These are phyloP conservation scores for Casuarina glauca DNA, from an alignment of 306 rosid genomes.

Conservation along the genomic window DNA sequence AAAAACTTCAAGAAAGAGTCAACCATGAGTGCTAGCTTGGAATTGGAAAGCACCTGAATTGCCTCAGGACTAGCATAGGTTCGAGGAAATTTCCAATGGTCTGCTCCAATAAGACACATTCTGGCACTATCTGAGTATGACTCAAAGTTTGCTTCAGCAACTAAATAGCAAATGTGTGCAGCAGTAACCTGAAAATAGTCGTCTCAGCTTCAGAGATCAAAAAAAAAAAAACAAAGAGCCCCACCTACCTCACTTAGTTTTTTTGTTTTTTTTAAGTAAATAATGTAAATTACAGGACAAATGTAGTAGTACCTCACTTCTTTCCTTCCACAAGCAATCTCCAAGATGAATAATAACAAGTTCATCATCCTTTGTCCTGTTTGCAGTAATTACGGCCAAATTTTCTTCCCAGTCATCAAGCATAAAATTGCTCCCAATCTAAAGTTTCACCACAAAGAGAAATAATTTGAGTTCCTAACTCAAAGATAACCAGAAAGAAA, in stretches of 20 bases:
- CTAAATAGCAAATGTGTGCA: constrained; percentile 93
- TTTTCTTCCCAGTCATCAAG: constrained; percentile 94
- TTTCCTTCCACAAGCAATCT: constrained; percentile 91
- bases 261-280: background rate
- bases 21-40: constrained; percentile 15
- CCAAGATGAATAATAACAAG: constrained; percentile 89
- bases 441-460: constrained; percentile 26
- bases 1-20: constrained; percentile 15
- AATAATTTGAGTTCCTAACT: constrained; percentile 21
- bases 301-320: constrained; percentile 63
- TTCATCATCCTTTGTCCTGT: constrained; percentile 92
- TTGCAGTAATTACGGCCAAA: constrained; percentile 87
- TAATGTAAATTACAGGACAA: constrained; percentile 12
- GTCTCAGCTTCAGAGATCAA: constrained; percentile 30
- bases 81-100: constrained; percentile 92
- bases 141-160: constrained; percentile 93
- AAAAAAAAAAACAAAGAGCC: constrained; percentile 2
- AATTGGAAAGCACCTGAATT: constrained; percentile 67
- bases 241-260: no score
- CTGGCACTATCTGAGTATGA: constrained; percentile 81
- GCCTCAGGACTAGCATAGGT: constrained; percentile 93
- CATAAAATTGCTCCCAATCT: constrained; percentile 70
- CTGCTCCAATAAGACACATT: constrained; percentile 89
- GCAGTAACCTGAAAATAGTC: constrained; percentile 67
- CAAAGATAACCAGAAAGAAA: constrained; percentile 18